Evolutionary conservation across 257 asterid species (phyloP).

Genomic region (Solanum gandarillasii): DNA sequence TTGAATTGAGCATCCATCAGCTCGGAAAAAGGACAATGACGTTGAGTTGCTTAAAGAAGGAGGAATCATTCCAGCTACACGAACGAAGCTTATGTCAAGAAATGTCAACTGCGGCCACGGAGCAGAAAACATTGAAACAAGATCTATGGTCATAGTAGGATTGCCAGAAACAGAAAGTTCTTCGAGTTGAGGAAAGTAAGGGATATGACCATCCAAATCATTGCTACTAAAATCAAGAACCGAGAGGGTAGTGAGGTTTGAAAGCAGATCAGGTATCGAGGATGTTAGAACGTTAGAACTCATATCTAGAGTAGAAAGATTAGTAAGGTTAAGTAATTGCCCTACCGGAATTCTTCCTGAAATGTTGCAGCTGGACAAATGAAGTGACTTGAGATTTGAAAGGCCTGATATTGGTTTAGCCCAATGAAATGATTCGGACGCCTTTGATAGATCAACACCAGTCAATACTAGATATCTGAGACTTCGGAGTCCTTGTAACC

Average conservation of each 20-base stretch:
- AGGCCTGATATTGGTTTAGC: background rate
- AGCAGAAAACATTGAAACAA: background rate
- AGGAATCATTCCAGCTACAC: background rate
- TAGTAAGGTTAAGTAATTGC: background rate
- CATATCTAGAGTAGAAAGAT: background rate
- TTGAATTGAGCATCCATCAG: background rate
- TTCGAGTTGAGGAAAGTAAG: background rate
- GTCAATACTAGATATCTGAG: background rate
- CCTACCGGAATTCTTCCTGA: background rate
- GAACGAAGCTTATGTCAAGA: background rate
- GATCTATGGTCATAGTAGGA: background rate
- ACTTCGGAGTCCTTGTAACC: background rate
- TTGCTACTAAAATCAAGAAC: background rate
- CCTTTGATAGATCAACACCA: conserved; percentile 7
- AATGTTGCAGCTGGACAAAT: background rate
- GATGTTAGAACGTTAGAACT: background rate
- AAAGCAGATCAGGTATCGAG: background rate
- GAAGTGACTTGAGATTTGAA: background rate
- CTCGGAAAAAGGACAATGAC: background rate
- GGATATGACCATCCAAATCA: background rate
- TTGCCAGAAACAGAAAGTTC: background rate
- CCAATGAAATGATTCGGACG: background rate
- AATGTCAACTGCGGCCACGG: background rate
- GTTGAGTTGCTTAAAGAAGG: background rate
- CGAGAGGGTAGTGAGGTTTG: background rate